Percentiles rank a stretch among this genome's conserved stretches.
phyloP scores from a whole-genome alignment of 257 asterid genomes.

The Solanum boliviense region DNA sequence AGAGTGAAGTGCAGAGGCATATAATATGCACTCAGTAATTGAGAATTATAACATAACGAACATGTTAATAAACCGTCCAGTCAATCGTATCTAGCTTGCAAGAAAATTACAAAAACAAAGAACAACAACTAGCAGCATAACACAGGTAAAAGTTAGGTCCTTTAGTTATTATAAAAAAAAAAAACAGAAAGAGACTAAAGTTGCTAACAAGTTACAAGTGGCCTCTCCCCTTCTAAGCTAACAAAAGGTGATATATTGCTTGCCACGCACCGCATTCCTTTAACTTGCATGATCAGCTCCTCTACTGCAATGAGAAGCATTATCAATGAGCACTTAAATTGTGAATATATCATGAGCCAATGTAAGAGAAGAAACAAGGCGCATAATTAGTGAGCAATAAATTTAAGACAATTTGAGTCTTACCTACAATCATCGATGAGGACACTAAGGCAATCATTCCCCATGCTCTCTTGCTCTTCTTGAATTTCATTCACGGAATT shows the following conservation, averaged over 20 bases:
- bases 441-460: neutral
- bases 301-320: neutral
- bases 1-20: neutral
- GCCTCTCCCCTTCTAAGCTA: neutral
- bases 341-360: neutral
- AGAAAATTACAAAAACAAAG: neutral
- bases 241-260: neutral
- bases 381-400: too few relatives aligned
- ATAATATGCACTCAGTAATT: neutral
- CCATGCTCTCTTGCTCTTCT: neutral
- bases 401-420: too few relatives aligned
- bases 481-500: neutral
- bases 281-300: neutral
- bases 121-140: neutral
- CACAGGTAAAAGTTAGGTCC: neutral
- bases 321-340: neutral
- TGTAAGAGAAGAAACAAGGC: neutral
- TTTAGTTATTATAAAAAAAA: neutral
- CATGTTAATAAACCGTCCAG: neutral
- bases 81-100: neutral
- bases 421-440: neutral
- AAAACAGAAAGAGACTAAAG: neutral
- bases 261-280: neutral
- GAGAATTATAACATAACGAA: neutral
- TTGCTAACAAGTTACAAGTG: neutral